These are phyloP conservation scores for Populus davidiana DNA, from an alignment of 345 rosid genomes.

Conservation along the genomic window DNA sequence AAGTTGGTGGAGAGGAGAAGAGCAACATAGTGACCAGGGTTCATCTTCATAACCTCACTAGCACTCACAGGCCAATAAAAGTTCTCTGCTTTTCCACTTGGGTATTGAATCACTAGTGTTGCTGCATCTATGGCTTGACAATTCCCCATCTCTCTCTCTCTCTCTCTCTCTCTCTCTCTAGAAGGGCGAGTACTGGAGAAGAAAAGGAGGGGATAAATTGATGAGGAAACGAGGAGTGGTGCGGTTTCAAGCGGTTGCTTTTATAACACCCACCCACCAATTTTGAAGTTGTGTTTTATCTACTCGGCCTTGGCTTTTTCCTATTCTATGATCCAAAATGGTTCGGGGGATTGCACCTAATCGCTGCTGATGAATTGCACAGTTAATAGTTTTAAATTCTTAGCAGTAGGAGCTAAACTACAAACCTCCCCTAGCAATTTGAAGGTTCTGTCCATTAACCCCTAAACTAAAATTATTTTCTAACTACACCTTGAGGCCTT, in stretches of 20 bases:
- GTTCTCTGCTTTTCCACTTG: slow-evolving; percentile 68
- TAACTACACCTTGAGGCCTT: too few relatives aligned
- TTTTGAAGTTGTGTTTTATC: neutral
- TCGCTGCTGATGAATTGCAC: too few relatives aligned
- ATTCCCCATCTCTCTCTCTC: slow-evolving; percentile 59
- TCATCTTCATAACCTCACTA: slow-evolving; percentile 66
- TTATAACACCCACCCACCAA: slow-evolving; percentile 42
- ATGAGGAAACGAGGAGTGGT: neutral
- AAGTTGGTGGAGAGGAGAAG: slow-evolving; percentile 76
- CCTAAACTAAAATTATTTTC: too few relatives aligned
- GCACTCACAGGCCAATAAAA: slow-evolving; percentile 62
- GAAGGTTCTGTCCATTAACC: too few relatives aligned
- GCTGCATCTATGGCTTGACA: slow-evolving; percentile 90
- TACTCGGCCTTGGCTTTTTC: neutral
- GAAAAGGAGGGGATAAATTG: neutral
- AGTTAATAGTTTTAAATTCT: too few relatives aligned
- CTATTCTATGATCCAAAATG: slow-evolving; percentile 3
- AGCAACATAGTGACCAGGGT: slow-evolving; percentile 92
- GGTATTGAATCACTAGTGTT: slow-evolving; percentile 68
- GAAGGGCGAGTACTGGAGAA: neutral
- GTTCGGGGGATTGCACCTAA: too few relatives aligned
- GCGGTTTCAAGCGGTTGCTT: slow-evolving; percentile 18
- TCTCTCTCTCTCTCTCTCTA: neutral
- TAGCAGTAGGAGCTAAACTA: too few relatives aligned
- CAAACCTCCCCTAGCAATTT: too few relatives aligned